Conservation (phyloP, 805 yeast genomes). For the Pichia cephalocereana region DNA sequence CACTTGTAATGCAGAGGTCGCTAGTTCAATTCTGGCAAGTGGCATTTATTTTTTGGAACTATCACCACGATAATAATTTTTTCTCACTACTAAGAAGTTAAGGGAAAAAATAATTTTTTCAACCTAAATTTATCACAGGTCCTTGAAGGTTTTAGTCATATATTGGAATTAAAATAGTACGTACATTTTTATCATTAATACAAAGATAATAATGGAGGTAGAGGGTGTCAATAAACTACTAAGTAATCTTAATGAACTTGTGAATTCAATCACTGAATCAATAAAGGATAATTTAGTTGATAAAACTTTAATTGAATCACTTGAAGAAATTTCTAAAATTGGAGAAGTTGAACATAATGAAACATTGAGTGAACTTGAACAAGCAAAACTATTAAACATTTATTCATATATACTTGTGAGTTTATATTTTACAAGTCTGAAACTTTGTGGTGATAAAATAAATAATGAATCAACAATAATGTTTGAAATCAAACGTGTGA, state of each 20-base stretch:
- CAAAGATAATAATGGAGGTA: conserved; percentile 8
- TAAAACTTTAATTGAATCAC: conserved; percentile 8
- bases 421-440: conserved; percentile 48
- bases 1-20: conserved; percentile 99
- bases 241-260: background rate
- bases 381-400: conserved; percentile 26
- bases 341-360: conserved; percentile 7
- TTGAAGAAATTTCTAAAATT: conserved; percentile 8
- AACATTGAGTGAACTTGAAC: conserved; percentile 15
- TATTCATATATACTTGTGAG: conserved; percentile 48
- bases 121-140: too few species aligned
- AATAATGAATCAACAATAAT: conserved; percentile 54
- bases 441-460: conserved; percentile 43
- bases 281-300: conserved; percentile 4
- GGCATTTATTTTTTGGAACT: conserved; percentile 44
- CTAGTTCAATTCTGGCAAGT: conserved; percentile 86
- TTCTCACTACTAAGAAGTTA: too few species aligned
- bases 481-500: conserved; percentile 58
- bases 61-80: too few species aligned
- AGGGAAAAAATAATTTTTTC: background rate
- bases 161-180: too few species aligned
- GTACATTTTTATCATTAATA: background rate
- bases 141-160: too few species aligned
- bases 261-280: background rate
- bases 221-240: conserved; percentile 6